Conservation (phyloP, 495 filamentous ascomycete genomes). For the Hypomontagnella monticulosa region DNA sequence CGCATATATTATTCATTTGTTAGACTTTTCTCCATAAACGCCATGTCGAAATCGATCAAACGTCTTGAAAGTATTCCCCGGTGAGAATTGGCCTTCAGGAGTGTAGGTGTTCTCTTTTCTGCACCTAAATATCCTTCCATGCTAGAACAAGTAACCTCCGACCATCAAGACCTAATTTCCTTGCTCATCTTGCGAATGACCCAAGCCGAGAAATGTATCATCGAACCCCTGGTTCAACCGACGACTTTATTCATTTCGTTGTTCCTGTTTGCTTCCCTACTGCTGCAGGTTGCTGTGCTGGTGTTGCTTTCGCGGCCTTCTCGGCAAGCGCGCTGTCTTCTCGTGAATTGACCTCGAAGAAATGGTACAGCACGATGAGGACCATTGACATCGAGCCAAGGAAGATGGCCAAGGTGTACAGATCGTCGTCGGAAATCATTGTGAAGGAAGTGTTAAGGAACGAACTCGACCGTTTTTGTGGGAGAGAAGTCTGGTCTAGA, state of each 20-base stretch:
- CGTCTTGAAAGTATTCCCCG: neutral
- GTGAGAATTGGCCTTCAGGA: neutral
- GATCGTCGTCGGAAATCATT: slow-evolving; percentile 88
- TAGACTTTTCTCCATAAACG: neutral
- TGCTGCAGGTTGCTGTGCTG: slow-evolving; percentile 42
- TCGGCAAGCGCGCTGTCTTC: slow-evolving; percentile 50
- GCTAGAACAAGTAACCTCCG: neutral
- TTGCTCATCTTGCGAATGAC: slow-evolving; percentile 1
- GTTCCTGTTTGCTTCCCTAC: slow-evolving; percentile 29
- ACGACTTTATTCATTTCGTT: slow-evolving; percentile 19
- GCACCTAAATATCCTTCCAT: neutral
- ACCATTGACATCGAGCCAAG: slow-evolving; percentile 92
- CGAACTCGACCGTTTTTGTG: neutral
- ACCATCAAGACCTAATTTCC: neutral
- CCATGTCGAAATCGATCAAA: neutral
- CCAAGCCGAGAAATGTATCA: neutral
- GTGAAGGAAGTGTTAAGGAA: slow-evolving; percentile 38
- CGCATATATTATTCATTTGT: neutral
- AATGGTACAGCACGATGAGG: slow-evolving; percentile 94
- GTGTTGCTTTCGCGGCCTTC: slow-evolving; percentile 46
- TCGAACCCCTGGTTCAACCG: neutral
- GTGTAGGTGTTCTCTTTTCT: neutral
- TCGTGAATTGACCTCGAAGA: slow-evolving; percentile 91
- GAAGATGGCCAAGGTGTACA: slow-evolving; percentile 89
- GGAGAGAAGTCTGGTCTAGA: slow-evolving; percentile 17